Percentiles rank a stretch among this genome's conserved stretches.
Evolutionary conservation across 306 rosid genomes (phyloP).

Genomic region (Prunus padus): DNA sequence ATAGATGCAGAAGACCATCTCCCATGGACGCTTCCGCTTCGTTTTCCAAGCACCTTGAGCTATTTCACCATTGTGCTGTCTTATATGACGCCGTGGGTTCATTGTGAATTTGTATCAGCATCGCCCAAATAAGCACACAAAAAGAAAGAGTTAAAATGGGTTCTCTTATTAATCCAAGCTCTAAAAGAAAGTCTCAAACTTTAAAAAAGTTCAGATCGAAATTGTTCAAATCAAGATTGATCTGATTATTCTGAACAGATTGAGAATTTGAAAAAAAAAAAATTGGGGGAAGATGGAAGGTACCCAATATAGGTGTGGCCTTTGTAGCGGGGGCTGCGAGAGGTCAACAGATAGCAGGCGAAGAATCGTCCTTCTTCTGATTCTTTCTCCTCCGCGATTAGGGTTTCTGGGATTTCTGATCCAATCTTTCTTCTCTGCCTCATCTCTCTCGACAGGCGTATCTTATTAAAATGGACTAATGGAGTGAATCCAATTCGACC

Average conservation of each 20-base stretch:
- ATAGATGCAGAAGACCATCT: slow-evolving; percentile 88
- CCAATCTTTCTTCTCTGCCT: slow-evolving; percentile 44
- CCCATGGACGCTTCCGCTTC: slow-evolving; percentile 88
- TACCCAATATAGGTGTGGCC: slow-evolving; percentile 95
- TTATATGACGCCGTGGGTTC: slow-evolving; percentile 80
- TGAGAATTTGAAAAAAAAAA: not conserved
- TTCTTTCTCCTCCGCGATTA: slow-evolving; percentile 11
- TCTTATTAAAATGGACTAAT: not conserved
- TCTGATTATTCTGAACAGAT: not conserved
- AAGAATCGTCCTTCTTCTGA: slow-evolving; percentile 53
- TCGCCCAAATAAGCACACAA: not conserved
- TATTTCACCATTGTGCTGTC: slow-evolving; percentile 97
- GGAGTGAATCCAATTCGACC: slow-evolving; percentile 48
- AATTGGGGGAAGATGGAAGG: not conserved
- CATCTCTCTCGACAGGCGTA: slow-evolving; percentile 30
- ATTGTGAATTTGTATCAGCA: slow-evolving; percentile 68
- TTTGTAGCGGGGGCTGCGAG: slow-evolving; percentile 82
- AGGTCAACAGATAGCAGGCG: slow-evolving; percentile 76
- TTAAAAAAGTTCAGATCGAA: not conserved
- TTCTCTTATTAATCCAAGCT: not conserved
- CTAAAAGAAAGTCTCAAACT: not conserved
- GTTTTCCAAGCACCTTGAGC: slow-evolving; percentile 85
- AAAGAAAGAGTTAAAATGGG: not conserved
- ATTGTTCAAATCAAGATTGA: not conserved
- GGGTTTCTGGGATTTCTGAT: slow-evolving; percentile 40